A percentile compares a stretch with the other conserved stretches of the same genome.
Conservation (phyloP, 805 yeast genomes). For the Wickerhamomyces hampshirensis region DNA sequence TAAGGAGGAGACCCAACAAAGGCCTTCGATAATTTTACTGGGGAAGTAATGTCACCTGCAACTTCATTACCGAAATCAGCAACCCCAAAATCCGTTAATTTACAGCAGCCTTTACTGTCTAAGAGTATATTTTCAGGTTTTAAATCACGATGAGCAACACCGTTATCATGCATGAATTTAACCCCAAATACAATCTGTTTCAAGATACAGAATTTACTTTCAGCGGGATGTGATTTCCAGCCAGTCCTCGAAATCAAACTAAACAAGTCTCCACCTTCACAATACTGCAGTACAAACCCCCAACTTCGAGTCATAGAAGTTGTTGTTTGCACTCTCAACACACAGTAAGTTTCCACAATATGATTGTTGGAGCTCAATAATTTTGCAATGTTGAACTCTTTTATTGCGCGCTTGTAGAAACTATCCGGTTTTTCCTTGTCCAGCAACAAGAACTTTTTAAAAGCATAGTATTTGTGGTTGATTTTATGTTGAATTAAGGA, state of each 20-base stretch:
- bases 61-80: constrained; percentile 57
- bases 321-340: constrained; percentile 54
- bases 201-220: constrained; percentile 60
- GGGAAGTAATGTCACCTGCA: constrained; percentile 45
- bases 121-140: constrained; percentile 70
- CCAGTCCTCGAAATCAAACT: constrained; percentile 48
- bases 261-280: constrained; percentile 59
- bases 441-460: constrained; percentile 59
- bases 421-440: constrained; percentile 57
- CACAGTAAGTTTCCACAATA: constrained; percentile 49
- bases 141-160: constrained; percentile 67
- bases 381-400: constrained; percentile 61
- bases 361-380: constrained; percentile 52
- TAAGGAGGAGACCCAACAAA: constrained; percentile 80
- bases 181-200: constrained; percentile 64
- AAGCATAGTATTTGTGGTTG: constrained; percentile 47
- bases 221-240: constrained; percentile 49
- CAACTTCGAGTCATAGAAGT: constrained; percentile 57
- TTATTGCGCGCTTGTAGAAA: constrained; percentile 59
- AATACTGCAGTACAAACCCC: constrained; percentile 69
- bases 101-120: constrained; percentile 55
- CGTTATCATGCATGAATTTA: constrained; percentile 57
- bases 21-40: constrained; percentile 32
- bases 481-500: constrained; percentile 38
- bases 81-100: constrained; percentile 75